Base-by-base conservation (phyloP, 768 basidiomycete genomes). In the Lyophyllum semitale region DNA sequence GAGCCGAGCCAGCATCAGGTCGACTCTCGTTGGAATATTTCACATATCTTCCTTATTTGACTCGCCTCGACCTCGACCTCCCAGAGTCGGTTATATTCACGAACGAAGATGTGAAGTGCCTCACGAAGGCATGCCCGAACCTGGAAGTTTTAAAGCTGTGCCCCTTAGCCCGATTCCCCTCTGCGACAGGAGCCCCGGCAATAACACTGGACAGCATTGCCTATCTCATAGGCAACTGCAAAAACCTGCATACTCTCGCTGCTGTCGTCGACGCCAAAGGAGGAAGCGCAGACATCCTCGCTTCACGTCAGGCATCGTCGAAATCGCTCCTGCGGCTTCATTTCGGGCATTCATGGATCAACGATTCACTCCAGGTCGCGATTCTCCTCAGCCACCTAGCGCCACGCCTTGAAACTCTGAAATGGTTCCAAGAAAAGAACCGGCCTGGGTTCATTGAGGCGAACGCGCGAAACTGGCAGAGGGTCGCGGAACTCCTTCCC, bases 361-460 rank as follows among this genome's bases (percentile, higher is more conserved):
- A 73, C 53, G 87, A 91, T 62, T 80, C 85, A n/a, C 78, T 92
- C 53, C 84, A 84, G 54, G 75, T 83, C 20, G 78, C 88, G 26
- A 84, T 91, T 61, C 78, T 88, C 54, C 77, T 92, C 57, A 91
- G 89, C 69, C 89, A 92, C 67, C 71, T 92, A 49, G 83, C 85
- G n/a, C 89, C 90, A 35, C 74, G 77, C 63, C 74, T 90, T 42
- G 88, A 91, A 65, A 75, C 71, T 25, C 68, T 92, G 48, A 88
- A 85, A 68, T 91, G 82, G 83, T 91, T 90, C 77, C 83, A 87
- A 62, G 88, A 89, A 63, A 87, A 85, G 70, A 90, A 83, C 62
- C 78, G 89, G n/a, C 77, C 82, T 0, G 87, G 87, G 4, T 87
- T 78, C 61, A 74, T 85, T 46, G 89, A 92, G 66, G 74, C 77